A percentile compares a stretch with the other conserved stretches of the same genome.
Conservation (phyloP, 495 filamentous ascomycete species). For the Talaromyces wortmannii region DNA sequence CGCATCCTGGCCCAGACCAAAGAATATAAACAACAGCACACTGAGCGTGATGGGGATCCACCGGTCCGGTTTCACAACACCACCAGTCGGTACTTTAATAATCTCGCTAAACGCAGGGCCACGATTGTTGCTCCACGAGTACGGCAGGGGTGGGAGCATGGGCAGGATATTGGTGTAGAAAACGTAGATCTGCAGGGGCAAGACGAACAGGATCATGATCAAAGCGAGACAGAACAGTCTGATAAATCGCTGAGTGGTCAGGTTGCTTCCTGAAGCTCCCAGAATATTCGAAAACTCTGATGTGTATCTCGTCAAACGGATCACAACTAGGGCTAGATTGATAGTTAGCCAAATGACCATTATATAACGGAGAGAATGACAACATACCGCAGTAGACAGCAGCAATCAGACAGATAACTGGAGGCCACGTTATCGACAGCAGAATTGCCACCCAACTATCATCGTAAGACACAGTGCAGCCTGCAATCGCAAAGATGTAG, state of each 20-base stretch:
- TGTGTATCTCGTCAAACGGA: conserved; percentile 62
- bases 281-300: conserved; percentile 53
- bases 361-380: neutral
- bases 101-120: conserved; percentile 51
- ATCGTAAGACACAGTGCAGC: conserved; percentile 61
- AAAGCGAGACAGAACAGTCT: conserved; percentile 75
- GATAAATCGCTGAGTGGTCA: conserved; percentile 62
- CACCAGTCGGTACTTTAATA: conserved; percentile 50
- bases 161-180: conserved; percentile 47
- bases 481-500: conserved; percentile 62
- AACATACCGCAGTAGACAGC: conserved; percentile 67
- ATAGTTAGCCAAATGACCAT: neutral
- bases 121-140: conserved; percentile 50
- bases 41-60: conserved; percentile 60
- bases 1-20: conserved; percentile 75
- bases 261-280: conserved; percentile 44
- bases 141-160: conserved; percentile 32
- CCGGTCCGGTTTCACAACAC: conserved; percentile 50
- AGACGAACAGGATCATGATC: conserved; percentile 54
- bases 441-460: conserved; percentile 65
- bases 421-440: conserved; percentile 59
- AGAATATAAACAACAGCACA: conserved; percentile 65
- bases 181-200: conserved; percentile 58
- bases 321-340: conserved; percentile 50
- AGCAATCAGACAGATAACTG: conserved; percentile 56